phyloP scores from a whole-genome alignment of 1,139 yeast species.

The Taphrina sp. region DNA sequence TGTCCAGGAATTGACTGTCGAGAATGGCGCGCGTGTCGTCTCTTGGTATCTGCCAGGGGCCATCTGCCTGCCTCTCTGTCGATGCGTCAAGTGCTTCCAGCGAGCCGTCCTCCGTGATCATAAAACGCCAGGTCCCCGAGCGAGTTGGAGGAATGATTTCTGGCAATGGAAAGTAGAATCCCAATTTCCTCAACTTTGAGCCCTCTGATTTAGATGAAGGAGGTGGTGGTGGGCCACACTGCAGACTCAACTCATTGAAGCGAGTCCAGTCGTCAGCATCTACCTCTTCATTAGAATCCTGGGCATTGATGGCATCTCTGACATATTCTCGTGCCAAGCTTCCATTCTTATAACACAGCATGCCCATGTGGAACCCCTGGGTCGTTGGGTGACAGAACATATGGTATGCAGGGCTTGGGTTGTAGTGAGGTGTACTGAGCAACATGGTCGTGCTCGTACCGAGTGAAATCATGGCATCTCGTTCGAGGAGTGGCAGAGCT shows the following conservation, averaged over 20 bases:
- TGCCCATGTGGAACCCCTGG: conserved; percentile 78
- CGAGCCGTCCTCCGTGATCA: conserved; percentile 40
- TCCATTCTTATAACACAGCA: conserved; percentile 93
- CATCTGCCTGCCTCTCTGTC: conserved; percentile 38
- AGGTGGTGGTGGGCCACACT: conserved; percentile 43
- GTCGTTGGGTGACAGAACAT: conserved; percentile 83
- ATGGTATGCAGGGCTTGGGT: conserved; percentile 80
- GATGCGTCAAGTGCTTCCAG: conserved; percentile 11
- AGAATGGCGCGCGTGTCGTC: conserved; percentile 76
- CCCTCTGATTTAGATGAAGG: no score
- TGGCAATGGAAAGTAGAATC: conserved; percentile 81
- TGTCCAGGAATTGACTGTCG: conserved; percentile 82
- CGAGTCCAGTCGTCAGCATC: conserved; percentile 55
- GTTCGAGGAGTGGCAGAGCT: conserved; percentile 68
- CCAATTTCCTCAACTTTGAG: conserved; percentile 56
- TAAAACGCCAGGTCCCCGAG: conserved; percentile 40
- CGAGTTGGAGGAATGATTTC: conserved; percentile 83
- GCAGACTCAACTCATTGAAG: conserved; percentile 52
- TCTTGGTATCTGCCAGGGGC: conserved; percentile 50
- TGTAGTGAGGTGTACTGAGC: conserved; percentile 71
- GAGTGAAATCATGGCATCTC: conserved; percentile 71
- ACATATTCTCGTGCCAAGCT: conserved; percentile 79
- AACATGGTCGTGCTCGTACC: conserved; percentile 90
- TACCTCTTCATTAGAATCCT: conserved; percentile 39
- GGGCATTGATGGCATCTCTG: conserved; percentile 58